Conservation (phyloP, 2,329 filamentous ascomycete species). For the Ramularia endophylla region DNA sequence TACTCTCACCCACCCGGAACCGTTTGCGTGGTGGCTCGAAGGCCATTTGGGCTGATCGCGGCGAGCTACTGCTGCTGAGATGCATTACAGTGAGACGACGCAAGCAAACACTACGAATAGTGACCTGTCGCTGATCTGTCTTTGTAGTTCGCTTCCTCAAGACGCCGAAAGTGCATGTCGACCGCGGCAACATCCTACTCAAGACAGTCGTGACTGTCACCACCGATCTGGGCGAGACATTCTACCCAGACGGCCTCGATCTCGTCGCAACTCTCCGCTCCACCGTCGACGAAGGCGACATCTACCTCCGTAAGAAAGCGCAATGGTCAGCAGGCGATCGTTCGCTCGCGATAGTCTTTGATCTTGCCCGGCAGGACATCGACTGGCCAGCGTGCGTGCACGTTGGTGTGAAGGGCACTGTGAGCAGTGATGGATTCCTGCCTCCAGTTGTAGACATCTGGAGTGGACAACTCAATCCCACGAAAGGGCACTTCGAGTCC, state of each 20-base stretch:
- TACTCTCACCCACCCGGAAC: not conserved
- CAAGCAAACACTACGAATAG: no score
- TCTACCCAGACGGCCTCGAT: slow-evolving; percentile 46
- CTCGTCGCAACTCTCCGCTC: slow-evolving; percentile 37
- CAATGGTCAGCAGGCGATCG: slow-evolving; percentile 41
- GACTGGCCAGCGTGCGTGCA: slow-evolving; percentile 37
- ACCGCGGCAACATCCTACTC: slow-evolving; percentile 37
- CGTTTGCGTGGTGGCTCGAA: slow-evolving; percentile 1
- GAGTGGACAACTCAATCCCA: slow-evolving; percentile 43
- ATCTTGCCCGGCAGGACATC: slow-evolving; percentile 34
- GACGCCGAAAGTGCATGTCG: slow-evolving; percentile 46
- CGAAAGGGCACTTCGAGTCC: slow-evolving; percentile 35
- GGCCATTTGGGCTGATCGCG: not conserved
- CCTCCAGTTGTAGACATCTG: slow-evolving; percentile 51
- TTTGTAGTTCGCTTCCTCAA: slow-evolving; percentile 58
- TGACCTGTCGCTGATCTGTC: not conserved
- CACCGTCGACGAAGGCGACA: slow-evolving; percentile 29
- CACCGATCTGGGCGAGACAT: slow-evolving; percentile 62
- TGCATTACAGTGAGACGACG: slow-evolving; percentile 7
- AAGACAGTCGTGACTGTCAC: slow-evolving; percentile 57
- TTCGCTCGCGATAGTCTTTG: slow-evolving; percentile 39
- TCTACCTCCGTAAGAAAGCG: slow-evolving; percentile 38
- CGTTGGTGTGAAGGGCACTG: slow-evolving; percentile 31
- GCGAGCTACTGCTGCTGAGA: no score
- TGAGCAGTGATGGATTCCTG: slow-evolving; percentile 27